phyloP scores from a whole-genome alignment of 352 stramenopile genomes.

The Globisporangium splendens region DNA sequence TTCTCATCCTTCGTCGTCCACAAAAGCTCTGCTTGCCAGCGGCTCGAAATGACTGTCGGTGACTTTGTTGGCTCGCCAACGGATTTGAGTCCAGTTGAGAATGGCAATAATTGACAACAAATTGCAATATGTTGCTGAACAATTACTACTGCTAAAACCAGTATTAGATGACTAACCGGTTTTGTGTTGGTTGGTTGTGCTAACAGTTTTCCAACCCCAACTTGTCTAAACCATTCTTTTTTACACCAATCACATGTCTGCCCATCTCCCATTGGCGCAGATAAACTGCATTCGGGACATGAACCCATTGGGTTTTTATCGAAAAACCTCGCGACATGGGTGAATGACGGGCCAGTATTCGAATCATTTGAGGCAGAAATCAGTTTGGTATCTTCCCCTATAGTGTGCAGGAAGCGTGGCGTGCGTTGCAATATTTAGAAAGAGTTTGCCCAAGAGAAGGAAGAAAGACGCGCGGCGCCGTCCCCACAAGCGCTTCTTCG shows the following conservation, averaged over 20 bases:
- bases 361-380: not conserved
- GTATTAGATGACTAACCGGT: too few species aligned
- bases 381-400: not conserved
- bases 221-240: too few species aligned
- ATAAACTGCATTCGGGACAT: constrained; percentile 25
- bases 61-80: too few species aligned
- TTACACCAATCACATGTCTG: not conserved
- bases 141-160: too few species aligned
- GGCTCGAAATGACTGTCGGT: not conserved
- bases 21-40: too few species aligned
- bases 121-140: too few species aligned
- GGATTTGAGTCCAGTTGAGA: too few species aligned
- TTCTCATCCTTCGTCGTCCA: too few species aligned
- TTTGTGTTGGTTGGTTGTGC: too few species aligned
- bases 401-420: too few species aligned
- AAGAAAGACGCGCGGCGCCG: not conserved
- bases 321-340: constrained; percentile 20
- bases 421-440: not conserved
- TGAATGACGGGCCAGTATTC: not conserved
- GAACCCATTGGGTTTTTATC: not conserved
- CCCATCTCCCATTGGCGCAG: constrained; percentile 20
- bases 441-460: not conserved
- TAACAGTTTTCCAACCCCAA: too few species aligned
- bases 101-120: too few species aligned
- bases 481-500: not conserved